phyloP scores from a whole-genome alignment of 2,329 filamentous ascomycete genomes.

The Trichoderma guizhouense region DNA sequence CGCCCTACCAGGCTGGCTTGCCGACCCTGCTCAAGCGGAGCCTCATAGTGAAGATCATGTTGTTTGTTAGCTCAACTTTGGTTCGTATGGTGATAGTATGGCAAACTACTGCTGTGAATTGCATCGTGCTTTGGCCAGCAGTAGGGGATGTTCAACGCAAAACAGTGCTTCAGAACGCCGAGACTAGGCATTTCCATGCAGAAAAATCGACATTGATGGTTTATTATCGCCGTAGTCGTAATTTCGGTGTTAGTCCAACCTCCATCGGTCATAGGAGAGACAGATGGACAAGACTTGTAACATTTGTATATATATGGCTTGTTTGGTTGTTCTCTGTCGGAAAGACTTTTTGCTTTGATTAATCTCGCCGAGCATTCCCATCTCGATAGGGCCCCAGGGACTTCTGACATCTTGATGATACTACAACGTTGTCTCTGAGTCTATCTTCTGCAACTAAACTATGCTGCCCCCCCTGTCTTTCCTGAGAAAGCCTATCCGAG shows the following conservation, averaged over 20 bases:
- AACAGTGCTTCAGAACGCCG: not conserved
- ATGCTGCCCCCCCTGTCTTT: not conserved
- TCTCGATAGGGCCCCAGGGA: not conserved
- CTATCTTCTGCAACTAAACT: not conserved
- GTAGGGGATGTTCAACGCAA: too few species aligned
- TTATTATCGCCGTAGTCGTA: not conserved
- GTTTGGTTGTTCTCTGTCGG: not conserved
- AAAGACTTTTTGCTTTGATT: not conserved
- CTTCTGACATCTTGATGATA: not conserved
- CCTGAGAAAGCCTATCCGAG: not conserved
- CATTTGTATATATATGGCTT: not conserved
- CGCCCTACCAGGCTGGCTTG: not conserved
- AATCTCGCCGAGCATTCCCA: not conserved
- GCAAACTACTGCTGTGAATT: not conserved
- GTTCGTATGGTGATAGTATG: not conserved
- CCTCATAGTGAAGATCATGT: not conserved
- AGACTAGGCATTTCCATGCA: not conserved
- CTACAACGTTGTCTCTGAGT: not conserved
- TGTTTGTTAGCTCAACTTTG: not conserved
- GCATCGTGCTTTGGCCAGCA: not conserved
- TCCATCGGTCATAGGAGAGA: not conserved
- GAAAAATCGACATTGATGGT: not conserved
- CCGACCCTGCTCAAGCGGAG: not conserved
- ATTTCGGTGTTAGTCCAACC: not conserved
- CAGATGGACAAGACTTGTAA: not conserved